These are phyloP conservation scores for Jasminum sambac DNA, from an alignment of 257 asterid genomes.

Conservation along the genomic window DNA sequence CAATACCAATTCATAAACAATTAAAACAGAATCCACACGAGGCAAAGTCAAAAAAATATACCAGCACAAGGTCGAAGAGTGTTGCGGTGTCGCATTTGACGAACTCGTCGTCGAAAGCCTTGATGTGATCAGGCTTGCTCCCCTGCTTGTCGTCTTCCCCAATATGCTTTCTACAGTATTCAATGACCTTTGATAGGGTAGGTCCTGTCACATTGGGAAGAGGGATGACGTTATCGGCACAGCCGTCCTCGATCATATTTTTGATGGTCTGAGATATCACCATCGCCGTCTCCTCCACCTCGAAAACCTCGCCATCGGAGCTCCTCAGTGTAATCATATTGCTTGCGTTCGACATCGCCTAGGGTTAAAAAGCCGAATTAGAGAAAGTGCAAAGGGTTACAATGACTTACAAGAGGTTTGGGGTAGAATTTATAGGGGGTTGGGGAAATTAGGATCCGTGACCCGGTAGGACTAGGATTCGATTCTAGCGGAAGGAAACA, in stretches of 20 bases:
- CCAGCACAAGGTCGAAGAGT: slow-evolving; percentile 64
- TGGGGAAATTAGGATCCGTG: no score
- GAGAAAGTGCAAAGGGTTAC: no score
- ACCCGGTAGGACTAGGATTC: no score
- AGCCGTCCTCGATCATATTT: slow-evolving; percentile 68
- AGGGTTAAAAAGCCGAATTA: neutral
- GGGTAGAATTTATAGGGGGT: neutral
- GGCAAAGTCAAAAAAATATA: slow-evolving; percentile 21
- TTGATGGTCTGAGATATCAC: slow-evolving; percentile 55
- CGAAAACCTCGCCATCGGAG: slow-evolving; percentile 55
- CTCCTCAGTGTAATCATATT: slow-evolving; percentile 51
- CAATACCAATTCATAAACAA: no score
- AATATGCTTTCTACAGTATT: slow-evolving; percentile 64
- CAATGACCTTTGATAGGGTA: slow-evolving; percentile 62
- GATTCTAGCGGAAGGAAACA: no score
- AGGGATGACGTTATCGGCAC: slow-evolving; percentile 64
- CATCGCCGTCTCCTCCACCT: slow-evolving; percentile 46
- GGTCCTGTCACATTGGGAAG: slow-evolving; percentile 56
- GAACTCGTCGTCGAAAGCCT: slow-evolving; percentile 52
- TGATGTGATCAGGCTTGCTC: slow-evolving; percentile 36
- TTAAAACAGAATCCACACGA: neutral
- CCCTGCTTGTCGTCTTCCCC: slow-evolving; percentile 38
- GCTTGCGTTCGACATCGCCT: slow-evolving; percentile 39
- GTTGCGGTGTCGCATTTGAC: slow-evolving; percentile 63
- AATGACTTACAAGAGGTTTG: neutral